phyloP scores from a whole-genome alignment of 495 filamentous ascomycete species.

The Apiosordaria backusii region DNA sequence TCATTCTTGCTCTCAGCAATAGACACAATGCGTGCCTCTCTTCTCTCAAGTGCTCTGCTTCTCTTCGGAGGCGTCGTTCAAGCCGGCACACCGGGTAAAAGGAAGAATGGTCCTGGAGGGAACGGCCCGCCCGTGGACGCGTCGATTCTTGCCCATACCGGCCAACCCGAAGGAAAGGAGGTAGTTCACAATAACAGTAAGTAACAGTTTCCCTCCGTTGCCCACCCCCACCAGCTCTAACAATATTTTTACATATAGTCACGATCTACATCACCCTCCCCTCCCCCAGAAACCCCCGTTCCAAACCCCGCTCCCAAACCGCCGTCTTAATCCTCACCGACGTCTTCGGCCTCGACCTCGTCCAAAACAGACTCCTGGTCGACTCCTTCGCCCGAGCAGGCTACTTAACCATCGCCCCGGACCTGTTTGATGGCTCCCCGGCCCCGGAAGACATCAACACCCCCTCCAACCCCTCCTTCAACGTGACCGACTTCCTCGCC shows the following conservation, averaged over 20 bases:
- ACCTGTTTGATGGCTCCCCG: conserved; percentile 65
- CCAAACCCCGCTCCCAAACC: conserved; percentile 41
- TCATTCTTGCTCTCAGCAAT: not conserved
- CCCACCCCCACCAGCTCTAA: not conserved
- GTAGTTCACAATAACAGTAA: conserved; percentile 31
- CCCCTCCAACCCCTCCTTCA: conserved; percentile 40
- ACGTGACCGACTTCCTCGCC: conserved; percentile 53
- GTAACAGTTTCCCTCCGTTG: no score
- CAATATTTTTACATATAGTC: conserved; percentile 24
- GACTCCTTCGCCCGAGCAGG: conserved; percentile 74
- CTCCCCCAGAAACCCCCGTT: conserved; percentile 25
- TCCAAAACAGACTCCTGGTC: conserved; percentile 67
- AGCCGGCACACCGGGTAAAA: not conserved
- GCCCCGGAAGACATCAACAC: conserved; percentile 47
- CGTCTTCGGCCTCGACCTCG: conserved; percentile 56
- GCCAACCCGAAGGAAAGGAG: conserved; percentile 31
- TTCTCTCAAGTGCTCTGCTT: conserved; percentile 10
- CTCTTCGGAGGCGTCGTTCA: conserved; percentile 11
- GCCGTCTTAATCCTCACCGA: conserved; percentile 56
- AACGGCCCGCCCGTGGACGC: conserved; percentile 10
- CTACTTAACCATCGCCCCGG: conserved; percentile 70
- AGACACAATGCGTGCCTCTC: conserved; percentile 9
- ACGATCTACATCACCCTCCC: conserved; percentile 40
- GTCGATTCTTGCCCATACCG: conserved; percentile 33
- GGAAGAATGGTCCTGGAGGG: not conserved